Base-by-base conservation (phyloP, 129 eudicot species). In the Rutidosis leptorrhynchoides region DNA sequence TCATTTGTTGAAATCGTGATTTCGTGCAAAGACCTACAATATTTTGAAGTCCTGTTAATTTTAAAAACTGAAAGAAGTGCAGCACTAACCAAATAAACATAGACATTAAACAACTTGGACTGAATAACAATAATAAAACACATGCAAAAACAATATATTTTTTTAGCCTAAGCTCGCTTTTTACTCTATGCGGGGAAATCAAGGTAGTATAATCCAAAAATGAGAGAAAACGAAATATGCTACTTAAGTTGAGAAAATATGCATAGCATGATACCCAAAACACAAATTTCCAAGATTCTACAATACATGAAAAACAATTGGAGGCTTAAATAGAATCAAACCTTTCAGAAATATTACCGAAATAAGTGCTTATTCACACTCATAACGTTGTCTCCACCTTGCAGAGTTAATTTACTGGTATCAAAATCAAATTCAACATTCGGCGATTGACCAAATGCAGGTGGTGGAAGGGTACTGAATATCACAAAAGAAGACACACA, bases 1-100 rank as follows among this genome's bases (percentile, higher is more conserved):
- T 93, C 98, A 68, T 71, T 70, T 21, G 96, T 93, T 35, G 96
- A 93, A 68, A 93, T 84, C 20, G 90, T 88, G 25, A 93, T 79
- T 75, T 93, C 98, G 12, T 83, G 87, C 76, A 79, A 54, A 66
- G 87, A 90, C 88, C 98, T 93, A 71, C 82, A 83, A 29, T 68
- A 77, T 49, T 78, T 68, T 20, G 57, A 57, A 42, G 74, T 16
- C 65, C 26, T 57, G 59, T 66, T 64, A 58, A 51, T 71, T 75
- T 74, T 52, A 52, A 63, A 52, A 49, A 45, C 68, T 54, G 35
- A 30, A 16, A 64, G 7, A 64, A 58, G 64, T 6, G 55, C 56
- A 35, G 54, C 55, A 33, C 33, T 5, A 17, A 62, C 28, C 73
- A 70, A 62, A 19, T 24, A 76, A 77, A 58, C 62, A 77, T 54